Evolutionary conservation across 305 asterid species (phyloP).

Genomic region (Plantago lanceolata): DNA sequence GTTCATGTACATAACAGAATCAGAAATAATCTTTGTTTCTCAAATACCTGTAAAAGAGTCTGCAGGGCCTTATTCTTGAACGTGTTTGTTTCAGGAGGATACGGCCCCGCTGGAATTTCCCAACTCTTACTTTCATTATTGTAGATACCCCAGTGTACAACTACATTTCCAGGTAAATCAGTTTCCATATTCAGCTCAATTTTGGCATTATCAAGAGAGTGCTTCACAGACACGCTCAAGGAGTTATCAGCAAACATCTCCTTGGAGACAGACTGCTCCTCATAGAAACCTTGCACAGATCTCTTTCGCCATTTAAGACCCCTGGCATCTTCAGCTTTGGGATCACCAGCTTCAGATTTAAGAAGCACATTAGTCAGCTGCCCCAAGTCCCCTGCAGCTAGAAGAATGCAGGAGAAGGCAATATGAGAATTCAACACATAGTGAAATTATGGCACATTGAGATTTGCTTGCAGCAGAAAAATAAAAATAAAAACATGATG

Average conservation of each 20-base stretch:
- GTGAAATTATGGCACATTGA: too few species aligned
- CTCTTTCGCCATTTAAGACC: conserved; percentile 32
- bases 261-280: conserved; percentile 57
- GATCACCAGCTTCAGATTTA: conserved; percentile 42
- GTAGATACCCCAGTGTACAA: conserved; percentile 91
- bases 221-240: conserved; percentile 55
- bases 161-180: conserved; percentile 77
- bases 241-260: conserved; percentile 47
- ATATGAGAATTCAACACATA: neutral
- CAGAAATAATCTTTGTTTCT: conserved; percentile 3
- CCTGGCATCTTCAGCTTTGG: conserved; percentile 32
- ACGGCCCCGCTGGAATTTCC: conserved; percentile 77
- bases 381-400: conserved; percentile 53
- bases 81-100: conserved; percentile 62
- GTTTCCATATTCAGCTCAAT: conserved; percentile 66
- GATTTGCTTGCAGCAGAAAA: too few species aligned
- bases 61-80: conserved; percentile 81
- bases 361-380: conserved; percentile 52
- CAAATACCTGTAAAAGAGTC: conserved; percentile 66
- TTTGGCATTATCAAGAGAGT: conserved; percentile 42
- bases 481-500: too few species aligned
- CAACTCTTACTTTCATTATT: conserved; percentile 52
- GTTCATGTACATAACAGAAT: neutral
- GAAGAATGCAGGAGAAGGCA: conserved; percentile 10
- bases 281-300: conserved; percentile 63